Evolutionary conservation across 2,329 filamentous ascomycete genomes (phyloP), one percentile per base, ranked within the genome.

Genomic region (Aspergillus terreus): DNA sequence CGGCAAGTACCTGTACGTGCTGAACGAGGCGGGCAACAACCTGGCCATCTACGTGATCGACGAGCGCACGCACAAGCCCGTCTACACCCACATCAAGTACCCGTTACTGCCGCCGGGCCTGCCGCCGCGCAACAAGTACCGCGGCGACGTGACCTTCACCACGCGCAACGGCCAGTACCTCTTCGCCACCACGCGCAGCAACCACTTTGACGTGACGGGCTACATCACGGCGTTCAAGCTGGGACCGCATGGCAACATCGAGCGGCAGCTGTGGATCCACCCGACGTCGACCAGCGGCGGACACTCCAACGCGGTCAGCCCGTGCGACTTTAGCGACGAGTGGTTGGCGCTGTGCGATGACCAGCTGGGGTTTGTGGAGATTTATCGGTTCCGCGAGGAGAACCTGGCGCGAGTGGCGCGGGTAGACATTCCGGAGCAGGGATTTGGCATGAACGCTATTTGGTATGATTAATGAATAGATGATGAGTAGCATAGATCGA

Each of bases 381-480:
- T 95, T 51, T 95, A 95, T 69, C 79, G 90, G 49, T 95, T 90
- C 88, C 80, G 86, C 58, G 86, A 91, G 52, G 90, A 94, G 77
- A 89, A 86, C 61, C 73, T 95, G 48, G 86, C 83, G 2, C 77
- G 90, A 3, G 90, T 95, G 6, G 90, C 90, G 14, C 79, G 88
- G 56, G 77, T 88, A 56, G 84, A 89, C 60, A 85, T 95, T 35
- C 84, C 85, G 5, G 90, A 95, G 75, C 88, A 88, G n/a, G 90
- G 90, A 1, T 95, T 95, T 68, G 90, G 90, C 1, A 95, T 95
- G 90, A 95, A 95, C 73, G 90, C 90, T n/a, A 91, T 95, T 57
- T 95, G 90, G 90, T 94, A 94, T 70, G 87, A 95, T 72, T 90
- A 66, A 58, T 27, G 44, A 12, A n/a, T 35, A n/a, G 11, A 35